Evolutionary conservation across 768 basidiomycete genomes (phyloP).

Genomic region (Psilocybe tampanensis): DNA sequence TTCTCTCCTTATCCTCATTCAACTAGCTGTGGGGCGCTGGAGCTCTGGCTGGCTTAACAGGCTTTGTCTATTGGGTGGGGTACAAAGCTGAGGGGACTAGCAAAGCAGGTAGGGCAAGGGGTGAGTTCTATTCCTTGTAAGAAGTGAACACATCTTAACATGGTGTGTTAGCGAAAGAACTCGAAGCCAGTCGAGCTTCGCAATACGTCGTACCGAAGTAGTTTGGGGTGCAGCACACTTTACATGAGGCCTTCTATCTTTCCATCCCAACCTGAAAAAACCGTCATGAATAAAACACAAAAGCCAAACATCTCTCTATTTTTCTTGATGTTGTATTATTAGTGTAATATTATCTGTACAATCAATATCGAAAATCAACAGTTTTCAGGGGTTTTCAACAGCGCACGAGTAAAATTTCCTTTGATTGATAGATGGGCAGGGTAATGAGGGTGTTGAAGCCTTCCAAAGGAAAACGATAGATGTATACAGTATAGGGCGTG

Average conservation of each 20-base stretch:
- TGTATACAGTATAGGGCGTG: no score
- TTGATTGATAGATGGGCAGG: no score
- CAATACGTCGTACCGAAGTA: conserved; percentile 6
- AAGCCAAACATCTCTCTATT: neutral
- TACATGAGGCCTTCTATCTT: no score
- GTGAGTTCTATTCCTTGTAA: neutral
- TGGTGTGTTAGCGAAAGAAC: neutral
- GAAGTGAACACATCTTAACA: neutral
- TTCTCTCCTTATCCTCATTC: neutral
- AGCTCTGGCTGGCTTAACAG: conserved; percentile 24
- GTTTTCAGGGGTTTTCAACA: neutral
- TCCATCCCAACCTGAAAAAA: no score
- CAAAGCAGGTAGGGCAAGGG: conserved; percentile 8
- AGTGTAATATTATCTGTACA: neutral
- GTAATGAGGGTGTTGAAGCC: no score
- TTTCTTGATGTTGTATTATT: neutral
- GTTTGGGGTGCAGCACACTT: neutral
- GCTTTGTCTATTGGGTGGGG: conserved; percentile 28
- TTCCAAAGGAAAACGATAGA: no score
- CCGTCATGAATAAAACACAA: no score
- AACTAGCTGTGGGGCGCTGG: conserved; percentile 25
- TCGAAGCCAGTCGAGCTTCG: neutral
- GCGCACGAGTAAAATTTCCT: no score
- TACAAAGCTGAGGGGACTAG: conserved; percentile 24
- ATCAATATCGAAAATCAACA: neutral